Percentiles rank a stretch among this genome's conserved stretches.
Conservation (phyloP, 2,329 filamentous ascomycete species). For the Dactylellina sp. region DNA sequence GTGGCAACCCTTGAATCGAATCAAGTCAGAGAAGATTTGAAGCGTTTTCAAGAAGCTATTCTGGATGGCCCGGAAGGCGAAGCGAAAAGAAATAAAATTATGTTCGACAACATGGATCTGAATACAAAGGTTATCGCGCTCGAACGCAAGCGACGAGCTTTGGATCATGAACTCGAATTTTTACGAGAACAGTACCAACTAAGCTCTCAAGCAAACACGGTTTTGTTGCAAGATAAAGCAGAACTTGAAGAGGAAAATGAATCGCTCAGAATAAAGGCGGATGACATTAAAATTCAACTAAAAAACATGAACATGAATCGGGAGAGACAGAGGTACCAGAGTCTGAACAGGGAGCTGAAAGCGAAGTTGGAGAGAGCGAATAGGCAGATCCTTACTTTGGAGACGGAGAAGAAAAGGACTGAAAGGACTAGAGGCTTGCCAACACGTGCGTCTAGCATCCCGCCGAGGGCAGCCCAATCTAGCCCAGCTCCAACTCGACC, state of each 20-base stretch:
- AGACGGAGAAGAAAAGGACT: slow-evolving; percentile 37
- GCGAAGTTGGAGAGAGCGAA: slow-evolving; percentile 28
- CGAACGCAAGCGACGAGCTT: slow-evolving; percentile 9
- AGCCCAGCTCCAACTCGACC: slow-evolving; percentile 51
- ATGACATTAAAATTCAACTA: slow-evolving; percentile 31
- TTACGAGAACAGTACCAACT: slow-evolving; percentile 26
- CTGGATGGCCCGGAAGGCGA: slow-evolving; percentile 15
- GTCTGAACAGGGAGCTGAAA: slow-evolving; percentile 24
- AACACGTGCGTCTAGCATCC: slow-evolving; percentile 45
- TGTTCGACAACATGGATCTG: slow-evolving; percentile 35
- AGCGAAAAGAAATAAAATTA: slow-evolving; percentile 6
- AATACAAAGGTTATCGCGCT: slow-evolving; percentile 6
- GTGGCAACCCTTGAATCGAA: slow-evolving; percentile 23
- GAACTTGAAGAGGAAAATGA: slow-evolving; percentile 27
- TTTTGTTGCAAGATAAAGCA: slow-evolving; percentile 16
- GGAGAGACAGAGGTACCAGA: slow-evolving; percentile 34
- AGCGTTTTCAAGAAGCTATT: slow-evolving; percentile 19
- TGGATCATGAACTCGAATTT: slow-evolving; percentile 23
- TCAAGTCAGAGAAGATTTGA: slow-evolving; percentile 20
- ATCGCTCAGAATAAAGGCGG: slow-evolving; percentile 17
- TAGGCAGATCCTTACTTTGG: slow-evolving; percentile 30
- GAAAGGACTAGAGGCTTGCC: slow-evolving; percentile 40
- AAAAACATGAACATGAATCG: slow-evolving; percentile 32
- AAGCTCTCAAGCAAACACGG: slow-evolving; percentile 2
- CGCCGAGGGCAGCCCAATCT: slow-evolving; percentile 38